phyloP scores from a whole-genome alignment of 805 yeast genomes.

The Ogataea sp. region DNA sequence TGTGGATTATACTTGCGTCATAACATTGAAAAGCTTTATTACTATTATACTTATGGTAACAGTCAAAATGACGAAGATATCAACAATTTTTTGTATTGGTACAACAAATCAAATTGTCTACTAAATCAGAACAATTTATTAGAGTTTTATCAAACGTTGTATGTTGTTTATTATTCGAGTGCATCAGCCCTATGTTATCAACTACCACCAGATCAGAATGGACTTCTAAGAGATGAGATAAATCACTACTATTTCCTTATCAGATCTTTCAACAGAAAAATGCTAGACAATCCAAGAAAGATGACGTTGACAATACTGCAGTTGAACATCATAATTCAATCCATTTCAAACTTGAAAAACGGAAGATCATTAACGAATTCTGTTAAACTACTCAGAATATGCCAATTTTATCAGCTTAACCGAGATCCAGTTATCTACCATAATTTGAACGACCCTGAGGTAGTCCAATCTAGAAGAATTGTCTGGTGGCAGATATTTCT shows the following conservation, averaged over 20 bases:
- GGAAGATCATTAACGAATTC: conserved; percentile 16
- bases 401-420: conserved; percentile 33
- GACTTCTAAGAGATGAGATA: conserved; percentile 9
- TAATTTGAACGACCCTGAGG: conserved; percentile 37
- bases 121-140: conserved; percentile 11
- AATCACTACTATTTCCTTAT: conserved; percentile 13
- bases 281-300: conserved; percentile 15
- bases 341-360: conserved; percentile 15
- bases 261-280: conserved; percentile 8
- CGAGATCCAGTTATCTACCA: conserved; percentile 53
- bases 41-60: conserved; percentile 4
- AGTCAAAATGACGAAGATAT: conserved; percentile 9
- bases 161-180: conserved; percentile 13
- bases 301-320: conserved; percentile 16
- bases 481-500: conserved; percentile 66
- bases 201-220: conserved; percentile 3
- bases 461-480: conserved; percentile 44
- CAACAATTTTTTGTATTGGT: conserved; percentile 33
- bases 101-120: conserved; percentile 25
- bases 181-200: conserved; percentile 8
- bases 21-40: conserved; percentile 14
- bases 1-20: conserved; percentile 16
- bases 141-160: conserved; percentile 14
- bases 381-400: conserved; percentile 15
- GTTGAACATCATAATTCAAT: conserved; percentile 15